These are phyloP conservation scores for Vaccinium macrocarpon DNA, from an alignment of 148 eudicot species.

Conservation along the genomic window DNA sequence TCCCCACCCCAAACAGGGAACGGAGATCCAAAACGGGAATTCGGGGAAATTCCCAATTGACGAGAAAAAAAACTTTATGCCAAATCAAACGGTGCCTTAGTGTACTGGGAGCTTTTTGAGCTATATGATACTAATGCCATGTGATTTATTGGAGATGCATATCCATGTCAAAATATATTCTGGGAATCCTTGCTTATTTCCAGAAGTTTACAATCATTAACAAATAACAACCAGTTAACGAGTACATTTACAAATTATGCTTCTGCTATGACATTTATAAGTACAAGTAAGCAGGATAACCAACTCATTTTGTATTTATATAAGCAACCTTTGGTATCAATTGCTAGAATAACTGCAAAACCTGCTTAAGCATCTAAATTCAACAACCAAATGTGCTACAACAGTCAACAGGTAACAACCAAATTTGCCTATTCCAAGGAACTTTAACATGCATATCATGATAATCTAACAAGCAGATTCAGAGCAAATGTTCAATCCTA, in stretches of 20 bases:
- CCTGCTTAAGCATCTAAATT: too few species aligned
- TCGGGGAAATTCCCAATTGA: too few species aligned
- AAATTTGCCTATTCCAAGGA: too few species aligned
- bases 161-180: neutral
- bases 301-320: neutral
- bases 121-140: too few species aligned
- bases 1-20: too few species aligned
- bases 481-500: too few species aligned
- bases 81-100: neutral
- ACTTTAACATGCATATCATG: too few species aligned
- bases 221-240: neutral
- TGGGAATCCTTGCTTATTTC: neutral
- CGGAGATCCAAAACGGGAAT: too few species aligned
- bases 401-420: too few species aligned
- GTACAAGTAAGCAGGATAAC: neutral
- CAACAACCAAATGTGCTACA: too few species aligned
- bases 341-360: neutral
- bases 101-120: neutral
- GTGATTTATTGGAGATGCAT: neutral
- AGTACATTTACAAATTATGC: neutral
- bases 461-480: too few species aligned
- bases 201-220: neutral
- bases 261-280: neutral
- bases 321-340: neutral
- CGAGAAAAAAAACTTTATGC: neutral